phyloP scores from a whole-genome alignment of 148 eudicot genomes.

The Vaccinium corymbosum region DNA sequence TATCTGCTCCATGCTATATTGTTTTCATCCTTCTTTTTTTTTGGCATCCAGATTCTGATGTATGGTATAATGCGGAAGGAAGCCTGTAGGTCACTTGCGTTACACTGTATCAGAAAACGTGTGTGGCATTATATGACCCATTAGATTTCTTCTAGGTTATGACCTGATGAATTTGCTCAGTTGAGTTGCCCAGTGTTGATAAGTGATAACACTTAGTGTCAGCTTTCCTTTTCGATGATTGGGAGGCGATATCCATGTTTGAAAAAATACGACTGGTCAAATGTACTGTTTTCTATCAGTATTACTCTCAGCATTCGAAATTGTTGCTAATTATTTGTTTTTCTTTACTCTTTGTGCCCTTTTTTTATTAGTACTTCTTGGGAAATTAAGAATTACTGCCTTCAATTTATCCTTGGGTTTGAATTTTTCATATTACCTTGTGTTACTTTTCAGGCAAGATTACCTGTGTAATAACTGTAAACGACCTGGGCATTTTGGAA shows the following conservation, averaged over 20 bases:
- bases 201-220: not conserved
- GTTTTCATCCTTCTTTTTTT: too few species aligned
- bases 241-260: not conserved
- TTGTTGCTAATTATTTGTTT: not conserved
- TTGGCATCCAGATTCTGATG: not conserved
- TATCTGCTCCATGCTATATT: not conserved
- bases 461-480: constrained; percentile 64
- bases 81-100: not conserved
- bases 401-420: not conserved
- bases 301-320: not conserved
- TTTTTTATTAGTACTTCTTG: not conserved
- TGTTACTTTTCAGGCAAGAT: constrained; percentile 38
- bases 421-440: not conserved
- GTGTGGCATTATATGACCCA: not conserved
- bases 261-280: not conserved
- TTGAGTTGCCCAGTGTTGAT: not conserved
- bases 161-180: constrained; percentile 8
- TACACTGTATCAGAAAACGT: not conserved
- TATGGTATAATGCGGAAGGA: not conserved
- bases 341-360: not conserved
- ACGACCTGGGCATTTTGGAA: constrained; percentile 68
- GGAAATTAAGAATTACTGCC: not conserved
- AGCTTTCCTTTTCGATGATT: not conserved
- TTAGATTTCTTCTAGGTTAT: not conserved
- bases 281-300: not conserved